phyloP scores from a whole-genome alignment of 1,284 basidiomycete species.

The Hymenochaete sp. region DNA sequence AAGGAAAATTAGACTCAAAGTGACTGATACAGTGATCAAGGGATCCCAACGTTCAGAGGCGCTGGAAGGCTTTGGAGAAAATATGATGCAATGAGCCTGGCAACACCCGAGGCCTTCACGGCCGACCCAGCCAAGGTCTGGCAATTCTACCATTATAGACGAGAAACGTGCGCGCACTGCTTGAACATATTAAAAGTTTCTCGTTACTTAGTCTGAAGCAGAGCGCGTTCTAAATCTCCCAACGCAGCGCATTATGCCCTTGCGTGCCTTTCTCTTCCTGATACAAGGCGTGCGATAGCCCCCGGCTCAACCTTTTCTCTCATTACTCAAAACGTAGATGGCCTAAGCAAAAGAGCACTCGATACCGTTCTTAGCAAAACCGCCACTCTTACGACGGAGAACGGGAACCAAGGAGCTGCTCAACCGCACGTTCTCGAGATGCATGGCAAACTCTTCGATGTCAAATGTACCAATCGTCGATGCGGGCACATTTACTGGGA shows the following conservation, averaged over 20 bases:
- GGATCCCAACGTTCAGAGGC: constrained; percentile 56
- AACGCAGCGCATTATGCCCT: constrained; percentile 51
- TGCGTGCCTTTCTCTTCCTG: constrained; percentile 37
- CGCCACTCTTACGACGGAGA: too few species aligned
- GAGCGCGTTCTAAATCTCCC: constrained; percentile 39
- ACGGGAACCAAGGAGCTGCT: constrained; percentile 11
- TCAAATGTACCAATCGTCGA: constrained; percentile 36
- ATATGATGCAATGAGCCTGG: constrained; percentile 47
- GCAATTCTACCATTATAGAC: constrained; percentile 58
- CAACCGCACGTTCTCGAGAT: constrained; percentile 42
- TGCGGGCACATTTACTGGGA: constrained; percentile 39
- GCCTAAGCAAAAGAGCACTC: constrained; percentile 38
- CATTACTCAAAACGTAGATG: constrained; percentile 63
- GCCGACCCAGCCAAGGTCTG: constrained; percentile 47
- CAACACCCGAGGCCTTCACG: constrained; percentile 48
- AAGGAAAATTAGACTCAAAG: too few species aligned
- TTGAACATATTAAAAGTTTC: neutral
- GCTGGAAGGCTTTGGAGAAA: constrained; percentile 52
- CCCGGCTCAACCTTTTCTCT: constrained; percentile 42
- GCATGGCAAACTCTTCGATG: constrained; percentile 55
- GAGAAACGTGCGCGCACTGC: constrained; percentile 35
- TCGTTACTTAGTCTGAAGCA: constrained; percentile 21
- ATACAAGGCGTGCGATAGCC: constrained; percentile 29
- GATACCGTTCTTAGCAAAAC: neutral
- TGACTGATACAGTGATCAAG: constrained; percentile 24